These are phyloP conservation scores for Irineochytrium annulatum DNA, from an alignment of 192 early-diverging fungal genomes.

Conservation along the genomic window DNA sequence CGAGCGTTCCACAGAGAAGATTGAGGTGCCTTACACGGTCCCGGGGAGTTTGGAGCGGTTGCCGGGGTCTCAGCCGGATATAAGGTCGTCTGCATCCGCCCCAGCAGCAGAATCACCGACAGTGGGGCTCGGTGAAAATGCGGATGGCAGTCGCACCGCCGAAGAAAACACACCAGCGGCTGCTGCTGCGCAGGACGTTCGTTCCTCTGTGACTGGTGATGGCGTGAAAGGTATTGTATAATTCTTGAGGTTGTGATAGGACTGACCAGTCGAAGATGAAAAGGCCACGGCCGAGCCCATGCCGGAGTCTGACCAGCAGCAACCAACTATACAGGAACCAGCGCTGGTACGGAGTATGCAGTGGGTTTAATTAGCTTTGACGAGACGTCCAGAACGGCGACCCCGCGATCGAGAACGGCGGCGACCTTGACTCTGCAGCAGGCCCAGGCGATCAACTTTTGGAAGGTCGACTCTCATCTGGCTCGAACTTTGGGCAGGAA, in stretches of 20 bases:
- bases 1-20: conserved; percentile 24
- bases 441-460: not conserved
- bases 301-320: not conserved
- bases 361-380: too few relatives aligned
- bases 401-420: not conserved
- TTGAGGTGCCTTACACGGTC: conserved; percentile 21
- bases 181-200: too few relatives aligned
- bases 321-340: too few relatives aligned
- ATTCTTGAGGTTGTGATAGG: too few relatives aligned
- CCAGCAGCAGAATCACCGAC: not conserved
- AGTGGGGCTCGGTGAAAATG: not conserved
- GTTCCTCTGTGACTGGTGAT: not conserved
- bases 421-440: not conserved
- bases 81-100: not conserved
- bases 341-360: not conserved
- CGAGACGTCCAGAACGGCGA: not conserved
- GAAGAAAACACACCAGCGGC: not conserved
- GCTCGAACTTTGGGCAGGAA: not conserved
- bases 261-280: not conserved
- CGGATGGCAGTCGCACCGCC: not conserved
- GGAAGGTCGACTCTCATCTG: not conserved
- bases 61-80: not conserved
- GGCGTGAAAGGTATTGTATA: too few relatives aligned
- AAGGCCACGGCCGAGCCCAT: not conserved
- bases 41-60: not conserved